phyloP scores from a whole-genome alignment of 148 eudicot genomes.

The Silene uniflora region DNA sequence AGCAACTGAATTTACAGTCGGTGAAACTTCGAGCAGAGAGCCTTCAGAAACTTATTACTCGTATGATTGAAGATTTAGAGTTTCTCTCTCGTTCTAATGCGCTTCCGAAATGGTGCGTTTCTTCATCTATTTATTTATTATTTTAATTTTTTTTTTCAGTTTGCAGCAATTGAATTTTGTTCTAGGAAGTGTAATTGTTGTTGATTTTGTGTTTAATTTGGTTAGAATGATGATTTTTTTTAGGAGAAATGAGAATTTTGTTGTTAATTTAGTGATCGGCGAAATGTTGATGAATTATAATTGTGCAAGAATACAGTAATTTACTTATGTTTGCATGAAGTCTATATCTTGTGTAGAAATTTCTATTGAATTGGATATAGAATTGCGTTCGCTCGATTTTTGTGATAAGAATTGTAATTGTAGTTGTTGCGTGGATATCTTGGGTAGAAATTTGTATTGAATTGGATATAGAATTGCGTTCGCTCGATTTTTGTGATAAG shows the following conservation, averaged over 20 bases:
- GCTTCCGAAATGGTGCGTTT: constrained; percentile 63
- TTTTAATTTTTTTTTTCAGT: background rate
- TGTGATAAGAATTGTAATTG: background rate
- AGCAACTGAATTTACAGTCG: constrained; percentile 76
- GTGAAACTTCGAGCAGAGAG: constrained; percentile 79
- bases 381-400: background rate
- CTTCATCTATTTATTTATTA: background rate
- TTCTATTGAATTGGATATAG: too few relatives aligned
- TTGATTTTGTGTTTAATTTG: background rate
- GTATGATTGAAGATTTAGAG: constrained; percentile 80
- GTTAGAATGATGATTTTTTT: background rate
- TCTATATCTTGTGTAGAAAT: too few relatives aligned
- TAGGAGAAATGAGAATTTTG: background rate
- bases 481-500: background rate
- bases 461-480: too few relatives aligned
- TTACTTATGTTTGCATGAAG: too few relatives aligned
- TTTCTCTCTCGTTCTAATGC: constrained; percentile 61
- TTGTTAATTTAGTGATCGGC: background rate
- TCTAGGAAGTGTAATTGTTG: background rate
- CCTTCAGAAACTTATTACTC: constrained; percentile 71
- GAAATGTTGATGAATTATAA: background rate
- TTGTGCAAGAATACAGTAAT: too few relatives aligned
- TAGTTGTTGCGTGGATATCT: too few relatives aligned
- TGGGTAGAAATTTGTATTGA: too few relatives aligned
- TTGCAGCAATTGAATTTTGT: background rate